Evolutionary conservation across 1,139 yeast genomes (phyloP).

Genomic region (Hyphopichia pseudoburtonii): DNA sequence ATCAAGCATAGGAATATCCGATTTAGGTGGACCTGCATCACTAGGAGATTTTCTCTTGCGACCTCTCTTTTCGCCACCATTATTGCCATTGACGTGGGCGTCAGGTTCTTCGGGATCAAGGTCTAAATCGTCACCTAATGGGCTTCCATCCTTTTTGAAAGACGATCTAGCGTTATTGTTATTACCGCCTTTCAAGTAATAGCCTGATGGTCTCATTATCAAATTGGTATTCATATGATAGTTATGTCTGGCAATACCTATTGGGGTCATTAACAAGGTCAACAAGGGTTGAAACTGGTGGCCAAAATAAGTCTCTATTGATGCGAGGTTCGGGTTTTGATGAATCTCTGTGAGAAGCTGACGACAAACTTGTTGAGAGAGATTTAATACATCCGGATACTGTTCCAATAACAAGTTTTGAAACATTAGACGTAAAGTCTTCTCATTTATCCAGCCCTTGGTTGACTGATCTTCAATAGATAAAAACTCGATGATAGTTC

Average conservation of each 20-base stretch:
- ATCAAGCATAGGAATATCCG: constrained; percentile 51
- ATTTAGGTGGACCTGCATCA: constrained; percentile 12
- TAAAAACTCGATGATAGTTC: constrained; percentile 77
- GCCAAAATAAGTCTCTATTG: constrained; percentile 49
- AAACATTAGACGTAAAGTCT: constrained; percentile 69
- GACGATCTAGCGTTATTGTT: constrained; percentile 13
- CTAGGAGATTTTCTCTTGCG: constrained; percentile 34
- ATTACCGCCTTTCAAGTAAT: constrained; percentile 34
- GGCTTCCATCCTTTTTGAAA: constrained; percentile 17
- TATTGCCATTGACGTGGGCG: constrained; percentile 7
- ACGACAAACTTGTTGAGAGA: constrained; percentile 66
- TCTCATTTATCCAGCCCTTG: constrained; percentile 78
- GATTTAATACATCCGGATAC: constrained; percentile 64
- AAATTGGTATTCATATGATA: constrained; percentile 77
- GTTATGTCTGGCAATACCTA: constrained; percentile 88
- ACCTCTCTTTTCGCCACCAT: constrained; percentile 22
- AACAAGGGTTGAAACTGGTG: constrained; percentile 63
- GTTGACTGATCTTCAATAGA: constrained; percentile 64
- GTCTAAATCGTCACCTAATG: constrained; percentile 5
- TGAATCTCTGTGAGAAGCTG: constrained; percentile 51
- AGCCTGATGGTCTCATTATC: constrained; percentile 81
- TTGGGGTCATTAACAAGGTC: constrained; percentile 82
- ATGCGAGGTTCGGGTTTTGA: constrained; percentile 23
- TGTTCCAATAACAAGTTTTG: constrained; percentile 92
- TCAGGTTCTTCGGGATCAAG: constrained; percentile 21